Conservation (phyloP, 495 filamentous ascomycete genomes). For the Saxophila tyrrhenica region DNA sequence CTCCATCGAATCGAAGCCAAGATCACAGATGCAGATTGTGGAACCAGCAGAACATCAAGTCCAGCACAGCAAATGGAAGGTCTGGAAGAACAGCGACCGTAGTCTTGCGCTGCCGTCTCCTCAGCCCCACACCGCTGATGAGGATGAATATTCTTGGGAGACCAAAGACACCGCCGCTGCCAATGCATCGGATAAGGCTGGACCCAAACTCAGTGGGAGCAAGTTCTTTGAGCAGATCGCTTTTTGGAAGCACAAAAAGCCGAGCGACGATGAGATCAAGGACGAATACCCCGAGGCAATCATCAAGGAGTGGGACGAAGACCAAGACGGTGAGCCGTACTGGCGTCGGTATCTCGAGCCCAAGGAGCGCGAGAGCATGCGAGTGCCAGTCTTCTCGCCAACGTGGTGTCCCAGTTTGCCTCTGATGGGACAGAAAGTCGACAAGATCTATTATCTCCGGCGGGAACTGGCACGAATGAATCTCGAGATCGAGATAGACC, state of each 20-base stretch:
- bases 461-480: conserved; percentile 82
- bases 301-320: conserved; percentile 51
- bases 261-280: conserved; percentile 22
- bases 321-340: conserved; percentile 53
- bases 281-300: conserved; percentile 59
- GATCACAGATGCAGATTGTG: conserved; percentile 14
- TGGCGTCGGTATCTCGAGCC: conserved; percentile 76
- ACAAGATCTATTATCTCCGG: conserved; percentile 87
- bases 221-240: conserved; percentile 3
- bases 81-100: conserved; percentile 23
- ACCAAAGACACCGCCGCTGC: not conserved
- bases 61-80: conserved; percentile 9
- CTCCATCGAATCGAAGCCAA: conserved; percentile 14
- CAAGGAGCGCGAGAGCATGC: conserved; percentile 76
- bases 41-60: not conserved
- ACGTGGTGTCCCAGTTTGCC: conserved; percentile 77
- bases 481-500: conserved; percentile 85
- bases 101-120: conserved; percentile 33
- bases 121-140: conserved; percentile 32
- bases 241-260: conserved; percentile 12
- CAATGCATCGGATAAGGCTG: not conserved
- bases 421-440: conserved; percentile 77
- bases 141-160: conserved; percentile 32
- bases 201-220: not conserved
- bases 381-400: conserved; percentile 65